Evolutionary conservation across 1,139 yeast genomes (phyloP), one percentile per base, ranked within the genome.

Genomic region (Hemisphaericaspora xylofermentans): DNA sequence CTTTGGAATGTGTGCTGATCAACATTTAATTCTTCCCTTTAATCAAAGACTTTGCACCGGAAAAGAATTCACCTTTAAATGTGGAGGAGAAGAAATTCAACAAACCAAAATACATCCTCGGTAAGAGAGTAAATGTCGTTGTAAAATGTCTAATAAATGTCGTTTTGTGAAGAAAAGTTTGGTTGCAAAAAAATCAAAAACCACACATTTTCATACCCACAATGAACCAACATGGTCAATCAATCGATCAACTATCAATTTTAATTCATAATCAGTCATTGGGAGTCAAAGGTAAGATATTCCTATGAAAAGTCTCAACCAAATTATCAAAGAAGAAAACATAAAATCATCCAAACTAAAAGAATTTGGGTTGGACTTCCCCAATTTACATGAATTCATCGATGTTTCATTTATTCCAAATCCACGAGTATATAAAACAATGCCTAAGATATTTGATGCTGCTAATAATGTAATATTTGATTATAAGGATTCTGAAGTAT

Each of bases 301-400:
- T 21, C 24, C 24, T 6, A 13, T 26, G 29, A 26, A 6, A 26
- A 26, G 29, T 13, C 43, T 65, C 33, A 50, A 51, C 26, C 48
- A 52, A 6, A 51, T 63, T 1, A 45, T 55, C 3, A 49, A 51
- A 3, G 56, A 54, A 35, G 48, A 56, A 36, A 37, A 48, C 2
- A 47, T 64, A 2, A 59, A 55, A 35, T 35, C 39, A 4, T 29
- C 48, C 2, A 55, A 58, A 8, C 33, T 63, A 9, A 42, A 41
- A 7, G 44, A 59, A 15, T 64, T 57, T 46, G 53, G 49, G 2
- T 39, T 58, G 4, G 43, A 48, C 17, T 31, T 40, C n/a, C 25
- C 31, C 4, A 38, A 40, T 2, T 38, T 50, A 8, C 41, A 43
- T 1, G 25, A 38, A 2, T 51, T 43, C 33, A 34, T 35, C 5